Evolutionary conservation across 148 eudicot genomes (phyloP), one percentile per base, ranked within the genome.

Genomic region (Gaultheria prostrata): DNA sequence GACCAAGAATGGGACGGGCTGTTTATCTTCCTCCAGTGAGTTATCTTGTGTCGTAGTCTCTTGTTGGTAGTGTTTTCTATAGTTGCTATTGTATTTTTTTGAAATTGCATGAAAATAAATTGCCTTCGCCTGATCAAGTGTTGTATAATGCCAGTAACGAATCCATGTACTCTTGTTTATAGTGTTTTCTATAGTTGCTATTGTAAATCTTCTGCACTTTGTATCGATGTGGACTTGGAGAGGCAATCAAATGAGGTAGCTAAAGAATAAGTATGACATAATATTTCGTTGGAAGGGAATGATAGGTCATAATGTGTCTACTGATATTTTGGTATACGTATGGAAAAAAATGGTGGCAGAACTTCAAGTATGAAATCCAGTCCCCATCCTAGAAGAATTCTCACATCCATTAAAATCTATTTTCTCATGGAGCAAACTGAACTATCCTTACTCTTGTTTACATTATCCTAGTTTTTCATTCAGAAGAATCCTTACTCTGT

Each of bases 1-100:
- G 43, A 45, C 93, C 92, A 61, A 83, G 92, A 82, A 20, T 88
- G 48, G 95, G 95, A 39, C 82, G 20, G 76, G 81, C n/a, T 35
- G 63, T 77, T 6, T 85, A 87, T 89, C 85, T 89, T 83, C 86
- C 91, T 57, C 88, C 87, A 67, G 95, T 92, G 2, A 48, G 93
- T 89, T 54, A 13, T 6, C 28, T 59, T 5, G 32, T 45, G 5
- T 57, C 28, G 12, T 67, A 48, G 30, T 18, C 70, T 69, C 30
- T 8, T 24, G 15, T 61, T 9, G 50, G 65, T 11, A 21, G 35
- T 35, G 8, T 78, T 56, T 56, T 14, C 28, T 48, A 28, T 28
- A 26, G 26, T 61, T 11, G 33, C 17, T 65, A 3, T 65, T 11
- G 17, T 65, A 1, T 33, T 46, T 18, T 63, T 2, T 80, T 30